Conservation (phyloP, 1,284 basidiomycete genomes). For the Rhodofomes roseus region DNA sequence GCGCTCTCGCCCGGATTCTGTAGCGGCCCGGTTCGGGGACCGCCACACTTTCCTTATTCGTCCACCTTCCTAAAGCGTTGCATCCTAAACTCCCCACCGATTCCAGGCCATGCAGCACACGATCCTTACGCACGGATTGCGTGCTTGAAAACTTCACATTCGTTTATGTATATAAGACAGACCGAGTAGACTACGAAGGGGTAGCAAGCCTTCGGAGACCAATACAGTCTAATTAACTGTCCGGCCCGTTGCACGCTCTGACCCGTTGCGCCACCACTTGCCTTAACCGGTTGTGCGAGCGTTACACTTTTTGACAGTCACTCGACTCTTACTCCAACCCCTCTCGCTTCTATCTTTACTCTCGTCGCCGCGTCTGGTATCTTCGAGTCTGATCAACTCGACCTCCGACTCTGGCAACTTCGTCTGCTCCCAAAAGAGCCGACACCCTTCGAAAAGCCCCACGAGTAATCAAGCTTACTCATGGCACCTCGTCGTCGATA, state of each 20-base stretch:
- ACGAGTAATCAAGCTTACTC: not conserved
- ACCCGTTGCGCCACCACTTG: slow-evolving; percentile 1
- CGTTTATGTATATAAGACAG: no score
- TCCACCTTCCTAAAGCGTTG: no score
- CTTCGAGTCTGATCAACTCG: slow-evolving; percentile 6
- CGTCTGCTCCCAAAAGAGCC: not conserved
- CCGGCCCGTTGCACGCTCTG: not conserved
- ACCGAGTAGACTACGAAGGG: no score
- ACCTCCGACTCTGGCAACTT: slow-evolving; percentile 3
- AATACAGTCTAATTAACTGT: slow-evolving; percentile 4
- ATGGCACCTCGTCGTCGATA: no score
- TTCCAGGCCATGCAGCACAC: no score
- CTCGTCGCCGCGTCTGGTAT: not conserved
- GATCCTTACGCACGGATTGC: no score
- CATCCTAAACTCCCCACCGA: no score
- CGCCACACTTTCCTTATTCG: no score
- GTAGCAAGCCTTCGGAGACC: not conserved
- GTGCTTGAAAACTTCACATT: no score
- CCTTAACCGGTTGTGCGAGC: not conserved
- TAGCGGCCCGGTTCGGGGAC: no score
- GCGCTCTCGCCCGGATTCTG: no score
- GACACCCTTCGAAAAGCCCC: not conserved
- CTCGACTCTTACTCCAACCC: not conserved
- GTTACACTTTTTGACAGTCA: slow-evolving; percentile 7
- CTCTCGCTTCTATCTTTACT: not conserved